Evolutionary conservation across 306 rosid species (phyloP), one percentile per base, ranked within the genome.

Genomic region (Pueraria montana): DNA sequence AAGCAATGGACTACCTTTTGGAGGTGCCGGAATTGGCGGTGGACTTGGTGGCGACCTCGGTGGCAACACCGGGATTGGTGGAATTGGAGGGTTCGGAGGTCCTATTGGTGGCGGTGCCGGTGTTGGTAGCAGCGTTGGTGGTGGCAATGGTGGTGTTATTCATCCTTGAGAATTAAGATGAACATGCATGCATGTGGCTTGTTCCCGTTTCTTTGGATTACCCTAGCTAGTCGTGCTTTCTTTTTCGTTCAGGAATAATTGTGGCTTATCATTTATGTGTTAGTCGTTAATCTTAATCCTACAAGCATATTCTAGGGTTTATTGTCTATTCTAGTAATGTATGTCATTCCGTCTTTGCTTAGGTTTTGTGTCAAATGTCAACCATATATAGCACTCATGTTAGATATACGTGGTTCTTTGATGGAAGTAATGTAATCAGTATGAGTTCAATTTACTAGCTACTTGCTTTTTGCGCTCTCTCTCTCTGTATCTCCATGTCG

Each of bases 1-100:
- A 1, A 10, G 30, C 83, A 89, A 87, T 24, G 98, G 98, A 1
- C 84, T 91, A 0, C 98, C 97, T 0, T 93, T 88, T 11, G 97
- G 88, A 11, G 98, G 97, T 38, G 43, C 2, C 43, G 43, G 43
- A 10, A 77, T 42, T 5, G 40, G 82, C 0, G 83, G 84, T 3
- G 56, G 56, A 5, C 72, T 73, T 20, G 92, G 90, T 0, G 64
- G 79, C 5, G 85, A 84, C 5, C 78, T 80, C 2, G 80, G 87
- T 13, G 83, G 56, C 56, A 5, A 20, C 1, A 49, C 56, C 17
- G 86, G 84, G 38, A 81, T 45, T 0, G 90, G 80, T 65, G 87
- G 91, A 11, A 63, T 49, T 2, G 56, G 8, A 16, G 18, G 56
- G 2, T 2, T 9, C 3, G 61, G 26, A 6, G 9, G 21, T n/a